These are phyloP conservation scores for Pseudomonodictys pantanalensis DNA, from an alignment of 495 filamentous ascomycete genomes.

Conservation along the genomic window DNA sequence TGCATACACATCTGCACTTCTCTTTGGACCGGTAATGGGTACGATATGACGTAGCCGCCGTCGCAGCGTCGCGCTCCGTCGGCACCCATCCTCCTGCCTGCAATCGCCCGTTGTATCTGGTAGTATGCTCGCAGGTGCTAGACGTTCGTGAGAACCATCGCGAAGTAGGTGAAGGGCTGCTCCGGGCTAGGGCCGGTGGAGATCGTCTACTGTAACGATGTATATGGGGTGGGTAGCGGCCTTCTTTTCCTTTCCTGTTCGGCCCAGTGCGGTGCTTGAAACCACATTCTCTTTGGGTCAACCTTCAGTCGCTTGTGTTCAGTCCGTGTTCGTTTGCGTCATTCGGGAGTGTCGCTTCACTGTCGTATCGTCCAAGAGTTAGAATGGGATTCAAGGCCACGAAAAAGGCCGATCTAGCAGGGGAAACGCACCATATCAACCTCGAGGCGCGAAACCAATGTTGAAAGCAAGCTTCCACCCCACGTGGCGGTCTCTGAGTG, in stretches of 20 bases:
- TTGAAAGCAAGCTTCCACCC: constrained; percentile 21
- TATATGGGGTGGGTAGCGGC: neutral
- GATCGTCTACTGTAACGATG: neutral
- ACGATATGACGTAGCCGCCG: constrained; percentile 14
- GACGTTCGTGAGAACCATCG: neutral
- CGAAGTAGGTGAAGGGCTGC: neutral
- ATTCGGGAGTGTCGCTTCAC: constrained; percentile 10
- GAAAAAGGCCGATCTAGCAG: neutral
- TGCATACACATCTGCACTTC: constrained; percentile 23
- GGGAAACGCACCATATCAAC: constrained; percentile 30
- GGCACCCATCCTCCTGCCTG: constrained; percentile 1
- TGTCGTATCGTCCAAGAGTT: constrained; percentile 9
- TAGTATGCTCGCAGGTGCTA: neutral
- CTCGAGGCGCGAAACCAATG: constrained; percentile 13
- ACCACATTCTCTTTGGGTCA: constrained; percentile 17
- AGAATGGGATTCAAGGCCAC: constrained; percentile 9
- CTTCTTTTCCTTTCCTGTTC: neutral
- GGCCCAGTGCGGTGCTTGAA: neutral
- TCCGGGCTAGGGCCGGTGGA: neutral
- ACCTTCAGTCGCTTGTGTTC: constrained; percentile 22
- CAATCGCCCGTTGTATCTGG: neutral
- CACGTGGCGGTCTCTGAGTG: constrained; percentile 38
- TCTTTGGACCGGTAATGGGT: constrained; percentile 7
- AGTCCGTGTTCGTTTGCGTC: constrained; percentile 18
- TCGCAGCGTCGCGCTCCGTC: neutral